Evolutionary conservation across 257 asterid species (phyloP).

Genomic region (Solanum bukasovii): DNA sequence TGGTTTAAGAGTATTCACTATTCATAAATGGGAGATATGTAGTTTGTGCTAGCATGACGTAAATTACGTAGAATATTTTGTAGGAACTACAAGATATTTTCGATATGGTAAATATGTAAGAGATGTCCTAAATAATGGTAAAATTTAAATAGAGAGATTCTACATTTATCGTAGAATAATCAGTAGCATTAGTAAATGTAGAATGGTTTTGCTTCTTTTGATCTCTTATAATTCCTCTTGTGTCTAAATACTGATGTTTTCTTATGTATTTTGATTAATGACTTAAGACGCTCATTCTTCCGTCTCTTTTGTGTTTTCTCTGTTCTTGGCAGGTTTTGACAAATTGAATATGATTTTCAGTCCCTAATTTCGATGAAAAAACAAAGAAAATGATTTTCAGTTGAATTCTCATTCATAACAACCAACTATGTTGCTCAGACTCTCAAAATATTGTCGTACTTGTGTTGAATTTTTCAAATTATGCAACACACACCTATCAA

Average conservation of each 20-base stretch:
- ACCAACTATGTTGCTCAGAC: background rate
- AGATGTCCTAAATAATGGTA: background rate
- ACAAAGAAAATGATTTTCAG: background rate
- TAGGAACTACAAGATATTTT: background rate
- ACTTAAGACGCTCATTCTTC: background rate
- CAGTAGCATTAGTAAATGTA: background rate
- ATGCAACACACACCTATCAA: background rate
- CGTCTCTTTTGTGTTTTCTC: background rate
- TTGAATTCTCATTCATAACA: background rate
- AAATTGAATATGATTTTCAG: background rate
- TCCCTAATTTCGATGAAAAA: background rate
- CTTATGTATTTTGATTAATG: background rate
- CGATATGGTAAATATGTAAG: background rate
- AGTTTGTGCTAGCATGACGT: background rate
- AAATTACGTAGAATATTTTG: background rate
- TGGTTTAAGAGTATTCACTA: background rate
- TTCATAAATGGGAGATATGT: background rate
- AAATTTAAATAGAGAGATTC: background rate
- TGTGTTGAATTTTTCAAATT: background rate
- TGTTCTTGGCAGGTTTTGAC: background rate
- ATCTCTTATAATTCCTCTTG: background rate
- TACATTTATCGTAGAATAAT: background rate
- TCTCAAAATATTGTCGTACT: background rate
- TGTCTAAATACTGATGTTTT: background rate
- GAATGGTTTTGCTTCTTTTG: background rate